Conservation (phyloP, 2,329 filamentous ascomycete genomes). For the Alternaria ventricosa region DNA sequence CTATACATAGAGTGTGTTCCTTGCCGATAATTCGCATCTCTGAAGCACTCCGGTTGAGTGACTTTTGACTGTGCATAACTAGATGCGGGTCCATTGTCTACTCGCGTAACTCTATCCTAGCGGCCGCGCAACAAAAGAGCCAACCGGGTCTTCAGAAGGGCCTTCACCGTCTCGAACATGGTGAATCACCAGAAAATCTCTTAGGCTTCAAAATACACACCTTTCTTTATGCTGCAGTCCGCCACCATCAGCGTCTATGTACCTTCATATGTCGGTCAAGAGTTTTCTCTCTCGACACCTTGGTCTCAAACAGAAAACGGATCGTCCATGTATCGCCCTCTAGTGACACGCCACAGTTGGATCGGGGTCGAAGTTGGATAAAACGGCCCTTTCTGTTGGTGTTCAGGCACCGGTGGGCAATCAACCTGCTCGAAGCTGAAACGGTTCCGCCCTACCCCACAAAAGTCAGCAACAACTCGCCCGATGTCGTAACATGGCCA, state of each 20-base stretch:
- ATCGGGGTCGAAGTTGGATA: slow-evolving; percentile 67
- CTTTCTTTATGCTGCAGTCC: slow-evolving; percentile 25
- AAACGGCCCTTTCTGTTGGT: slow-evolving; percentile 67
- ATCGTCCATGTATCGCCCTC: slow-evolving; percentile 24
- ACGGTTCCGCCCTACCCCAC: slow-evolving; percentile 49
- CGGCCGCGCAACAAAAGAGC: slow-evolving; percentile 15
- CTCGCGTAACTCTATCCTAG: slow-evolving; percentile 18
- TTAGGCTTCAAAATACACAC: slow-evolving; percentile 17
- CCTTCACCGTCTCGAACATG: slow-evolving; percentile 27
- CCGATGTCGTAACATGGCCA: slow-evolving; percentile 24
- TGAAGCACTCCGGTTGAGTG: slow-evolving; percentile 15
- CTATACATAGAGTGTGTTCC: slow-evolving; percentile 16
- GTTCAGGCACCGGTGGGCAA: slow-evolving; percentile 39
- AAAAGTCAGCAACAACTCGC: slow-evolving; percentile 43
- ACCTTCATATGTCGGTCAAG: slow-evolving; percentile 28
- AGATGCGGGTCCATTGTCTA: slow-evolving; percentile 26
- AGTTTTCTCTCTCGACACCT: slow-evolving; percentile 8
- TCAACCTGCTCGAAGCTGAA: slow-evolving; percentile 43
- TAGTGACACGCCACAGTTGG: slow-evolving; percentile 59
- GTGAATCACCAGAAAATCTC: slow-evolving; percentile 13
- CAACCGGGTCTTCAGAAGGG: slow-evolving; percentile 25
- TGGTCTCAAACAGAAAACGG: slow-evolving; percentile 35
- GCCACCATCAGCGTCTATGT: slow-evolving; percentile 18
- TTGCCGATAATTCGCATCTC: slow-evolving; percentile 21
- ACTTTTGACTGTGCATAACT: slow-evolving; percentile 17